Evolutionary conservation across 768 basidiomycete species (phyloP).

Genomic region (Daedaleopsis nitida): DNA sequence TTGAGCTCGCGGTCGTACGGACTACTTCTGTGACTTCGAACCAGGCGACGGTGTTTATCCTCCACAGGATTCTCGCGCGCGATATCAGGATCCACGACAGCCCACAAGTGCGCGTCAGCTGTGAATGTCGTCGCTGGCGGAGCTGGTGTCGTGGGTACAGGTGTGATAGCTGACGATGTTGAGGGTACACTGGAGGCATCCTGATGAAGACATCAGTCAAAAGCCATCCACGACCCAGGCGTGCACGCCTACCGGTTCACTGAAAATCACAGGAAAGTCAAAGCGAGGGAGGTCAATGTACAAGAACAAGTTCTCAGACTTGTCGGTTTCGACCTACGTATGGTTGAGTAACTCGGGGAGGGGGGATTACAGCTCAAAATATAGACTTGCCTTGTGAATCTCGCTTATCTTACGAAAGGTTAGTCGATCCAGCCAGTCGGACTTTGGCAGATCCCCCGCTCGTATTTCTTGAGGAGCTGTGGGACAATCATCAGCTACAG

Average conservation of each 20-base stretch:
- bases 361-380: background rate
- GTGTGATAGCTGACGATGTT: conserved; percentile 40
- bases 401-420: conserved; percentile 95
- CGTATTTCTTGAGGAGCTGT: conserved; percentile 92
- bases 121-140: conserved; percentile 51
- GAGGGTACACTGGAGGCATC: conserved; percentile 44
- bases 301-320: conserved; percentile 92
- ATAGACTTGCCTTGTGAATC: conserved; percentile 75
- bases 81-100: conserved; percentile 88
- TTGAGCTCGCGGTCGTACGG: conserved; percentile 95
- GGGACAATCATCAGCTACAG: background rate
- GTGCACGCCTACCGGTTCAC: conserved; percentile 67
- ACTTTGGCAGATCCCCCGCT: conserved; percentile 92
- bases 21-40: conserved; percentile 93
- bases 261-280: conserved; percentile 96
- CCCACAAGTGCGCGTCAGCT: conserved; percentile 78
- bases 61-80: conserved; percentile 95
- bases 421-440: conserved; percentile 94
- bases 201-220: conserved; percentile 29
- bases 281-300: conserved; percentile 96
- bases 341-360: background rate
- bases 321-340: conserved; percentile 80
- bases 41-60: conserved; percentile 91
- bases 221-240: too few relatives aligned
- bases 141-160: conserved; percentile 43